Conservation (phyloP, 164 flowering plant species). For the Houttuynia cordata region DNA sequence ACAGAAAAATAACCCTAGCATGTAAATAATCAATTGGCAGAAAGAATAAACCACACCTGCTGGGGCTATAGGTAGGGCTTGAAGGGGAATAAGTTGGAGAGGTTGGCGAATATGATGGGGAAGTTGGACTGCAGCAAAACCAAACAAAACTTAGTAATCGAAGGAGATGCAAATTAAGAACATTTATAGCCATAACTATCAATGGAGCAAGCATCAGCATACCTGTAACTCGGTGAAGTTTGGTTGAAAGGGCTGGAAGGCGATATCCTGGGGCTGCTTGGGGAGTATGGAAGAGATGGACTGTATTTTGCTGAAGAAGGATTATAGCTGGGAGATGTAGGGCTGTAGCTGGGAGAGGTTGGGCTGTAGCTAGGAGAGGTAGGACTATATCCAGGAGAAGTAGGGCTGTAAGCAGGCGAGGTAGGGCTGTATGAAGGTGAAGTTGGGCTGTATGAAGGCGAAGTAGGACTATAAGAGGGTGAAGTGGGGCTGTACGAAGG, state of each 20-base stretch:
- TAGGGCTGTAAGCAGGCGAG: slow-evolving; percentile 79
- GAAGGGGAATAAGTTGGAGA: slow-evolving; percentile 90
- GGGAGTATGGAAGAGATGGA: slow-evolving; percentile 82
- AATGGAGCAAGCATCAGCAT: slow-evolving; percentile 1
- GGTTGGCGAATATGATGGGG: slow-evolving; percentile 96
- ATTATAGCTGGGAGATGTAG: slow-evolving; percentile 52
- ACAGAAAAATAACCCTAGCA: not conserved
- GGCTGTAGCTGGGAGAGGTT: slow-evolving; percentile 73
- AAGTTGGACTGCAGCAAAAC: slow-evolving; percentile 65
- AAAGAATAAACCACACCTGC: slow-evolving; percentile 46
- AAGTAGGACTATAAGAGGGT: slow-evolving; percentile 88
- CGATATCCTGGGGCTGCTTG: slow-evolving; percentile 78
- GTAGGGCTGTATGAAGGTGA: slow-evolving; percentile 89
- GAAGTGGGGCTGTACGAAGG: slow-evolving; percentile 93
- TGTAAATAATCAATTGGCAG: not conserved
- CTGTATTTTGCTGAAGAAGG: slow-evolving; percentile 67
- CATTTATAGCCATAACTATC: not conserved
- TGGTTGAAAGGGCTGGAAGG: slow-evolving; percentile 87
- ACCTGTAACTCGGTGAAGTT: slow-evolving; percentile 93
- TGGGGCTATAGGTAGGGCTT: slow-evolving; percentile 89
- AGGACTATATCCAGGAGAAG: slow-evolving; percentile 77
- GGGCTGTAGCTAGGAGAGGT: slow-evolving; percentile 78
- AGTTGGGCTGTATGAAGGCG: slow-evolving; percentile 89
- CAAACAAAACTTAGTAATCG: not conserved
- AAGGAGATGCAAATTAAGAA: not conserved